Percentiles rank a stretch among this genome's conserved stretches.
Conservation (phyloP, 768 basidiomycete species). For the Aureoboletus auriporus region DNA sequence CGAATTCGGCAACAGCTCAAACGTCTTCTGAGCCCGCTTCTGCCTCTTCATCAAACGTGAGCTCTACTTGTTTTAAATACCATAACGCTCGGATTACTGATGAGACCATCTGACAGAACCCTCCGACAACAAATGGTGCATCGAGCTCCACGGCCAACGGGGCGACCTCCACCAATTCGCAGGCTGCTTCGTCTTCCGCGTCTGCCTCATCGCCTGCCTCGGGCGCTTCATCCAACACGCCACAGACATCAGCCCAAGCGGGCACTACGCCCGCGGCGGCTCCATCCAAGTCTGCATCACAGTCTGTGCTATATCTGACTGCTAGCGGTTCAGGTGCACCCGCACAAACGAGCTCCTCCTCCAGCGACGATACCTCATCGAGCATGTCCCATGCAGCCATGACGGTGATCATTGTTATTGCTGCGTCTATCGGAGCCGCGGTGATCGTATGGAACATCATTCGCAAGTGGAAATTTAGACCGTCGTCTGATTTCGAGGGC, state of each 20-base stretch:
- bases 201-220: constrained; percentile 17
- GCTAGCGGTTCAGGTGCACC: constrained; percentile 15
- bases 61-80: background rate
- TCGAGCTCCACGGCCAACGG: constrained; percentile 9
- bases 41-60: constrained; percentile 20
- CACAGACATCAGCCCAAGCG: constrained; percentile 10
- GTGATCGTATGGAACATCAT: constrained; percentile 84
- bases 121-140: constrained; percentile 8
- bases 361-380: constrained; percentile 21
- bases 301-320: constrained; percentile 45
- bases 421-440: constrained; percentile 60
- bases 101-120: constrained; percentile 5
- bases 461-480: constrained; percentile 88
- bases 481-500: constrained; percentile 75
- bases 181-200: constrained; percentile 17
- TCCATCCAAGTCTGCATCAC: constrained; percentile 54
- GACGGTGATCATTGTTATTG: constrained; percentile 69
- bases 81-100: constrained; percentile 1
- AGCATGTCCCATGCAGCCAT: constrained; percentile 41
- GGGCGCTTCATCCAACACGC: constrained; percentile 10
- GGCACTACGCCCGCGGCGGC: constrained; percentile 31
- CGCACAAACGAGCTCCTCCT: constrained; percentile 14
- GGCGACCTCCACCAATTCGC: constrained; percentile 13
- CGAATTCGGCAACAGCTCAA: constrained; percentile 12
- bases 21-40: constrained; percentile 8